Evolutionary conservation across 148 eudicot genomes (phyloP).

Genomic region (Vaccinium myrtillus): DNA sequence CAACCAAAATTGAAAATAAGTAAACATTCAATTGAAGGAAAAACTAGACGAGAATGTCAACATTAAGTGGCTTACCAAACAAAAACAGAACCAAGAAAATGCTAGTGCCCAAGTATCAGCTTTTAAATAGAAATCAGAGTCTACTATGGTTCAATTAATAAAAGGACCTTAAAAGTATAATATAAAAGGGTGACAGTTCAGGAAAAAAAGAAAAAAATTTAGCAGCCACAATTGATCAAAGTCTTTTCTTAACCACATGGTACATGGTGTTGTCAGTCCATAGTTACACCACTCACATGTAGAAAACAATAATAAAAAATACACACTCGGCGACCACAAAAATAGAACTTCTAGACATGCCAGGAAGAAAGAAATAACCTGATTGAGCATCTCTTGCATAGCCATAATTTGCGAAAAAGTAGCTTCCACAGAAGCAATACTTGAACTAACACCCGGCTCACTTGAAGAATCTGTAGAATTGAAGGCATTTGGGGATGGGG

Average conservation of each 20-base stretch:
- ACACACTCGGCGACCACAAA: neutral
- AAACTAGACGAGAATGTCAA: neutral
- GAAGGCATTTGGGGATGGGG: conserved; percentile 56
- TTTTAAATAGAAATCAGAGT: neutral
- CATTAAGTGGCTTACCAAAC: neutral
- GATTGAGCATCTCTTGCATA: conserved; percentile 62
- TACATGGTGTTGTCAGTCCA: neutral
- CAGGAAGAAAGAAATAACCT: conserved; percentile 46
- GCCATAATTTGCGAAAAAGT: conserved; percentile 43
- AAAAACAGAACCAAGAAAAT: neutral
- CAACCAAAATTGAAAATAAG: neutral
- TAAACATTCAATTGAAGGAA: neutral
- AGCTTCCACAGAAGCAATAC: conserved; percentile 40
- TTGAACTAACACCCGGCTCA: conserved; percentile 49
- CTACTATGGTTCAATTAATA: neutral
- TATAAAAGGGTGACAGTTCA: conserved; percentile 6
- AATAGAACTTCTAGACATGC: neutral
- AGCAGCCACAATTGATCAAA: neutral
- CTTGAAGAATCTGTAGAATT: conserved; percentile 53
- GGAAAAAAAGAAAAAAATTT: neutral
- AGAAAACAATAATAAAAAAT: neutral
- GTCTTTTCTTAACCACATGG: neutral
- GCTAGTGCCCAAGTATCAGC: neutral
- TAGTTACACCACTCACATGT: neutral
- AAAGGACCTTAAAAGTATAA: neutral